Evolutionary conservation across 768 basidiomycete genomes (phyloP), one percentile per base, ranked within the genome.

Genomic region (Suillus luteus): DNA sequence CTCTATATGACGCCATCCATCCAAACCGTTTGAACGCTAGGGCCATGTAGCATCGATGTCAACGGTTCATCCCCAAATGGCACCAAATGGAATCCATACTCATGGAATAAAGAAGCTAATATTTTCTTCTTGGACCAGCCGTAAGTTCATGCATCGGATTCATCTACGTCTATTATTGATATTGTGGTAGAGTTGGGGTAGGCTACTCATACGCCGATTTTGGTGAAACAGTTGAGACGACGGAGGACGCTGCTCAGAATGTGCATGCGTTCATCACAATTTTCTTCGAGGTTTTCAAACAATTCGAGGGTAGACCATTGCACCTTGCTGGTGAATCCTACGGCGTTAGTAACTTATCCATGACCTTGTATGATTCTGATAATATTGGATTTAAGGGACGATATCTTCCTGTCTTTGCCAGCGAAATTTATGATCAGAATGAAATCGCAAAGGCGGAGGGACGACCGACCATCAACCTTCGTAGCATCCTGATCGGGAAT

Each of bases 181-280:
- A 27, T 7, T 24, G 22, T 55, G 64, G 37, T 57, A 87, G 86
- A 24, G 86, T 88, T 27, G 87, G 86, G 2, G 89, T 90, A 7
- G 90, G 89, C 1, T 91, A 87, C 71, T 89, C 86, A 2, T 90
- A 89, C 63, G 85, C 87, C 2, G 88, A 91, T 65, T 84, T 82
- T 64, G 88, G 86, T 3, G 85, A 91, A 75, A 85, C 81, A 1
- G 79, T 91, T 19, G 86, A 84, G 62, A 92, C 89, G 0, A 90
- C 92, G 0, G 91, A 93, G 74, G 87, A 87, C n/a, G 92, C 92
- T 0, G 89, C 91, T 5, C 84, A 83, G 65, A 89, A 93, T 69
- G 78, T 93, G 44, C 81, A 88, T 57, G 87, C 91, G 0, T 93
- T 93, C 75, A 79, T 93, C 60, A 78, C 84, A 2, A 88, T 94